phyloP scores from a whole-genome alignment of 2,329 filamentous ascomycete species.

The Lasiodiplodia sp. region DNA sequence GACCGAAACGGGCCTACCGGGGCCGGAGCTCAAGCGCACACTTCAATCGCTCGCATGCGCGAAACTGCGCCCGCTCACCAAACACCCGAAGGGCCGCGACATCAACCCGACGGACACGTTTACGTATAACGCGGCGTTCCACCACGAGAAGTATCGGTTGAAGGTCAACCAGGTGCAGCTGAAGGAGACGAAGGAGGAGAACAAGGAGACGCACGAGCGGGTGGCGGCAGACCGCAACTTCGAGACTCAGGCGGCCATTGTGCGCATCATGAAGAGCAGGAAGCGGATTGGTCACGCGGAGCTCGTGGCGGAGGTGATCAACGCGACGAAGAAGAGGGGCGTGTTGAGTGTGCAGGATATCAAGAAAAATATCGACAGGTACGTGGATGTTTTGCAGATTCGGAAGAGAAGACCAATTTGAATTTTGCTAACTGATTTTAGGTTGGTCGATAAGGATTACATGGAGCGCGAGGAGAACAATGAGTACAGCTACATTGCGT shows the following conservation, averaged over 20 bases:
- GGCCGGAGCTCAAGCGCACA: constrained; percentile 85
- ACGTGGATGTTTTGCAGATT: constrained; percentile 43
- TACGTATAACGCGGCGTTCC: constrained; percentile 78
- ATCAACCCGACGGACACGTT: constrained; percentile 83
- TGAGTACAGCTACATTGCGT: constrained; percentile 50
- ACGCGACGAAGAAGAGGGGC: constrained; percentile 84
- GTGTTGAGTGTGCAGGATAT: constrained; percentile 86
- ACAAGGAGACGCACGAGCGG: constrained; percentile 89
- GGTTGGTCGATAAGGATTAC: constrained; percentile 46
- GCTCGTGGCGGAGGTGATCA: constrained; percentile 90
- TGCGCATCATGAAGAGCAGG: constrained; percentile 94
- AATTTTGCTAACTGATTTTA: constrained; percentile 8
- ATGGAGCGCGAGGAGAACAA: constrained; percentile 32
- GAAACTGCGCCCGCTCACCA: constrained; percentile 81
- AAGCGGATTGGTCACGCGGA: constrained; percentile 88
- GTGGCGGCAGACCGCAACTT: constrained; percentile 90
- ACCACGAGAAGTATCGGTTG: constrained; percentile 83
- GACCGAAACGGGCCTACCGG: constrained; percentile 74
- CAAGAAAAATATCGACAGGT: constrained; percentile 97
- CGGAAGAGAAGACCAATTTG: not conserved
- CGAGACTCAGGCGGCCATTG: constrained; percentile 96
- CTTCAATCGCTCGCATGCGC: constrained; percentile 95
- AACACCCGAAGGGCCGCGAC: constrained; percentile 85
- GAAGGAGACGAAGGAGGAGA: constrained; percentile 94
- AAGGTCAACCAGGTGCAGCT: constrained; percentile 99